phyloP scores from a whole-genome alignment of 306 rosid species.

The Vachellia pachyceras region DNA sequence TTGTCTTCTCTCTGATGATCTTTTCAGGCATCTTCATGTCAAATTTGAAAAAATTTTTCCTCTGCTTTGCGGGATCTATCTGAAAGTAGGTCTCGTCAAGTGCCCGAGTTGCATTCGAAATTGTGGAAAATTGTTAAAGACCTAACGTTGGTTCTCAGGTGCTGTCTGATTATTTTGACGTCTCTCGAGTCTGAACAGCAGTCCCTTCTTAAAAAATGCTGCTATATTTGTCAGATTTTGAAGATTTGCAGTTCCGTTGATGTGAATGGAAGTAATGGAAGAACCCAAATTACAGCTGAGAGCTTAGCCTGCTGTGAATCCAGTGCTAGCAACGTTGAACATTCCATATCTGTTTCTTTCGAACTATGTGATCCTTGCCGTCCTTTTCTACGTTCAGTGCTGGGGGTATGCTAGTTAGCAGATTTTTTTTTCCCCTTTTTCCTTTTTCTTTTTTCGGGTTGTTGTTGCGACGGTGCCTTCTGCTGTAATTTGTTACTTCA shows the following conservation, averaged over 20 bases:
- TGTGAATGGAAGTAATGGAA: conserved; percentile 35
- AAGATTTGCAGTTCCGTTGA: conserved; percentile 43
- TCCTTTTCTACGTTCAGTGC: conserved; percentile 62
- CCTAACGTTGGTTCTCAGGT: conserved; percentile 58
- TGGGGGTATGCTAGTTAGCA: conserved; percentile 57
- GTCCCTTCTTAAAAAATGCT: conserved; percentile 45
- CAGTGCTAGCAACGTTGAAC: conserved; percentile 19
- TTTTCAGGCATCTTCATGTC: conserved; percentile 54
- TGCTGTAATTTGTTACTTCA: background rate
- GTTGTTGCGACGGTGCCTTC: background rate
- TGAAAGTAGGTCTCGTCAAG: conserved; percentile 17
- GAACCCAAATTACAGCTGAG: conserved; percentile 32
- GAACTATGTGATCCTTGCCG: conserved; percentile 53
- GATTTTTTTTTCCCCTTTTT: no score
- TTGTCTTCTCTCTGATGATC: conserved; percentile 43
- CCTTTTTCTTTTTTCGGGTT: background rate
- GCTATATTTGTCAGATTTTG: conserved; percentile 46
- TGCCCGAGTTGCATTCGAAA: conserved; percentile 32
- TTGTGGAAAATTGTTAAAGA: conserved; percentile 49
- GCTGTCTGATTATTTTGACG: conserved; percentile 60
- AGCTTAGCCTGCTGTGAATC: conserved; percentile 48
- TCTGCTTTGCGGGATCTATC: conserved; percentile 33
- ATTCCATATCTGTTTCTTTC: conserved; percentile 27
- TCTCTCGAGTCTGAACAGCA: conserved; percentile 43
- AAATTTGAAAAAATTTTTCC: conserved; percentile 47